Evolutionary conservation across 768 basidiomycete genomes (phyloP).

Genomic region (Collybiopsis confluens): DNA sequence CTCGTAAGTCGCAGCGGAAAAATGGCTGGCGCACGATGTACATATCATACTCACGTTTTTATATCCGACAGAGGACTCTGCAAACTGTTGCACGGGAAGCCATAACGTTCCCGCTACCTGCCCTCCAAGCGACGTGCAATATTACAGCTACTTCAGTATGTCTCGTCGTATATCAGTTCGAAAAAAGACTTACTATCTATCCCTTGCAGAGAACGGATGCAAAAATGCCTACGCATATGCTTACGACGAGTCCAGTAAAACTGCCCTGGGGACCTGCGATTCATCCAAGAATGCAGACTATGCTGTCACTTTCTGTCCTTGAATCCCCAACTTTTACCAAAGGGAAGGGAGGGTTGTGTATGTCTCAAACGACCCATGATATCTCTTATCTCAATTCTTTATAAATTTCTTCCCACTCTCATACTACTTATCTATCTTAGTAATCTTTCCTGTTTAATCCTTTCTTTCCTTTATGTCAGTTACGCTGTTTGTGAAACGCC

Average conservation of each 20-base stretch:
- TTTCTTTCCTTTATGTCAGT: no score
- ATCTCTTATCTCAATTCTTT: no score
- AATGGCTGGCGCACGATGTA: no score
- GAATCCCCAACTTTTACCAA: no score
- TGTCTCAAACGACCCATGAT: no score
- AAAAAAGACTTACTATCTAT: no score
- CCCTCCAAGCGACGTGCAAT: slow-evolving; percentile 42
- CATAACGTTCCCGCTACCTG: slow-evolving; percentile 38
- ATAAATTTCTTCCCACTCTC: no score
- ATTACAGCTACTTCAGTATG: slow-evolving; percentile 48
- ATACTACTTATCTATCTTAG: no score
- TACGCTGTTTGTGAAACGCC: no score
- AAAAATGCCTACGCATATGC: slow-evolving; percentile 38
- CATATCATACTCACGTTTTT: no score
- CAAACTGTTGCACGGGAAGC: slow-evolving; percentile 21
- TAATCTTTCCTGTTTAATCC: no score
- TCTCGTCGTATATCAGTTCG: background rate
- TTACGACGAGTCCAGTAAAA: slow-evolving; percentile 38
- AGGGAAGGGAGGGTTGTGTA: no score
- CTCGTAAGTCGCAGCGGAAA: slow-evolving; percentile 21
- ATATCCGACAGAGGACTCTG: slow-evolving; percentile 10
- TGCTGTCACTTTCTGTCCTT: slow-evolving; percentile 32
- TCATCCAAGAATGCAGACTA: slow-evolving; percentile 24
- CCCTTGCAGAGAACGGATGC: slow-evolving; percentile 26
- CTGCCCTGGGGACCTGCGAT: slow-evolving; percentile 41